Base-by-base conservation (phyloP, 208 protist species). In the Trypanosoma brucei region DNA sequence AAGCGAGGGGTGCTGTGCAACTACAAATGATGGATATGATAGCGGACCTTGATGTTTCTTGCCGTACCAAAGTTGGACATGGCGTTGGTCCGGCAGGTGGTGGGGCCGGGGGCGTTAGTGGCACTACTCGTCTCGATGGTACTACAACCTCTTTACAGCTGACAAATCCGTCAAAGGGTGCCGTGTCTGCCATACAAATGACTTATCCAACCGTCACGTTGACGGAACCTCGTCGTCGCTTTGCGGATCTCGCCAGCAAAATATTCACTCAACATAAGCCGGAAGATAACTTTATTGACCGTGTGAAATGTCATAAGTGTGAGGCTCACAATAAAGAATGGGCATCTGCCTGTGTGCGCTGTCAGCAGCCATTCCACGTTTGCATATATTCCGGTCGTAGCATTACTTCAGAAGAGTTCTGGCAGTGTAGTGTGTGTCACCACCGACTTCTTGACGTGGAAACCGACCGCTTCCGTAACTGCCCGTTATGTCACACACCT, bases 231-330 rank as follows among this genome's bases (percentile, higher is more conserved):
- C 46, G 75, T 22, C 72, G 82, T 2, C 81, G 75, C 44, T 98
- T 95, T 70, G 85, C 94, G n/a, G 81, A 96, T 62, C 74, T 98
- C 0, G 95, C 95, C 22, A 60, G 92, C 30, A 72, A 83, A 48
- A 94, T 98, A 60, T 98, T 98, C 64, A 96, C 87, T 35, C 76
- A 74, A 49, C 76, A 97, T 70, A 70, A 70, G n/a, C 94, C 92
- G 33, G 75, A 84, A 35, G 89, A 96, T 65, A 93, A 68, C 34
- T 88, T 78, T 14, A 71, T 87, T 13, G 84, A 88, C 67, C 81
- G 72, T 48, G 74, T 89, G 38, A 70, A 60, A 13, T 98, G 95
- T 70, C 73, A 79, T 39, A 79, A 72, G 5, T 98, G 96, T 64
- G 71, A 82, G 33, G 76, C 78, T 14, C 87, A 86, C 59, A 94